These are phyloP conservation scores for Phytomonas sp. DNA, from an alignment of 208 protist species.

Conservation along the genomic window DNA sequence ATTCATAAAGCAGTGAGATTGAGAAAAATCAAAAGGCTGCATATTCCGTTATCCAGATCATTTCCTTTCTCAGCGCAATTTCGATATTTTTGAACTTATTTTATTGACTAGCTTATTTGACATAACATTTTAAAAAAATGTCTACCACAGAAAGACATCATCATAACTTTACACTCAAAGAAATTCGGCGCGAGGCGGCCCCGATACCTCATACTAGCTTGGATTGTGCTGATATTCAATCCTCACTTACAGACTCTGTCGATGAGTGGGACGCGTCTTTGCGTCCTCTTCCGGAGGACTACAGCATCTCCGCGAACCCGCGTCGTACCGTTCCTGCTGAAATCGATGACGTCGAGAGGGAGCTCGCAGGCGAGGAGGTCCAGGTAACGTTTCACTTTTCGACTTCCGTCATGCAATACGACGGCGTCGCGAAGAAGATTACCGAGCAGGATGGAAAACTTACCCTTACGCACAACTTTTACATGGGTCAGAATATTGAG, in stretches of 20 bases:
- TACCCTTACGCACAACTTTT: slow-evolving; percentile 24
- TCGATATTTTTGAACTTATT: not conserved
- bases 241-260: slow-evolving; percentile 27
- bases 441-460: slow-evolving; percentile 7
- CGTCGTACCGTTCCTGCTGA: slow-evolving; percentile 8
- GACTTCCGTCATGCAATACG: not conserved
- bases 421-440: slow-evolving; percentile 3
- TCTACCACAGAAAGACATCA: not conserved
- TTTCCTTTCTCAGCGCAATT: not conserved
- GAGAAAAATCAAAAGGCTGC: not conserved
- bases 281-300: not conserved
- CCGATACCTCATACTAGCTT: not conserved
- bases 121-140: not conserved
- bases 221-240: not conserved
- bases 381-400: slow-evolving; percentile 34
- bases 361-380: slow-evolving; percentile 46
- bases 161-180: not conserved
- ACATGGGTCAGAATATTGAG: slow-evolving; percentile 77
- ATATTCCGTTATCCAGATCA: not conserved
- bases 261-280: slow-evolving; percentile 68
- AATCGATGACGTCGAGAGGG: slow-evolving; percentile 56
- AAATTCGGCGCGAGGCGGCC: not conserved
- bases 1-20: not conserved
- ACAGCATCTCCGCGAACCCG: slow-evolving; percentile 1
- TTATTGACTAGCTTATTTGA: not conserved